Conservation (phyloP, 305 asterid species). For the Solanum chacoense region DNA sequence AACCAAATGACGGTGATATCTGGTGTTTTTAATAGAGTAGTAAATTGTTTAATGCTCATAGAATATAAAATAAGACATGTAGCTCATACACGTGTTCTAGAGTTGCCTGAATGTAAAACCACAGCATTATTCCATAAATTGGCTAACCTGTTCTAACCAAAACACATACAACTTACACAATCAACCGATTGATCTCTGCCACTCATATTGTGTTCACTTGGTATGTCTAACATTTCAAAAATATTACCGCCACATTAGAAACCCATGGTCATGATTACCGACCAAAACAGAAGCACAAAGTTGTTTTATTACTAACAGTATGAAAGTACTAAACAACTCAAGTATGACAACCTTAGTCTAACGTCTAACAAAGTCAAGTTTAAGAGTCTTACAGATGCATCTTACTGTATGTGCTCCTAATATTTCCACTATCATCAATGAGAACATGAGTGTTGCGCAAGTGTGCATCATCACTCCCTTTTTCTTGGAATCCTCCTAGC, state of each 20-base stretch:
- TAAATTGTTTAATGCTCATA: neutral
- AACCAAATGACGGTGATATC: neutral
- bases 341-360: neutral
- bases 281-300: neutral
- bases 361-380: slow-evolving; percentile 1
- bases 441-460: slow-evolving; percentile 72
- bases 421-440: slow-evolving; percentile 68
- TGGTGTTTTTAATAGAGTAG: neutral
- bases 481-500: slow-evolving; percentile 90
- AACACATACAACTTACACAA: neutral
- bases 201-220: neutral
- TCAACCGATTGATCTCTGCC: neutral
- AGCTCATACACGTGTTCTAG: neutral
- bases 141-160: neutral
- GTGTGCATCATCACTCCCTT: slow-evolving; percentile 62
- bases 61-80: neutral
- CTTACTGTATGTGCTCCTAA: slow-evolving; percentile 57
- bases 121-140: neutral
- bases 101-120: neutral
- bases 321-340: neutral
- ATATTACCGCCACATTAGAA: neutral
- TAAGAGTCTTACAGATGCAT: slow-evolving; percentile 58
- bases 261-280: neutral
- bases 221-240: neutral
- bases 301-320: neutral